Conservation (phyloP, 148 eudicot species). For the Selenicereus undatus region DNA sequence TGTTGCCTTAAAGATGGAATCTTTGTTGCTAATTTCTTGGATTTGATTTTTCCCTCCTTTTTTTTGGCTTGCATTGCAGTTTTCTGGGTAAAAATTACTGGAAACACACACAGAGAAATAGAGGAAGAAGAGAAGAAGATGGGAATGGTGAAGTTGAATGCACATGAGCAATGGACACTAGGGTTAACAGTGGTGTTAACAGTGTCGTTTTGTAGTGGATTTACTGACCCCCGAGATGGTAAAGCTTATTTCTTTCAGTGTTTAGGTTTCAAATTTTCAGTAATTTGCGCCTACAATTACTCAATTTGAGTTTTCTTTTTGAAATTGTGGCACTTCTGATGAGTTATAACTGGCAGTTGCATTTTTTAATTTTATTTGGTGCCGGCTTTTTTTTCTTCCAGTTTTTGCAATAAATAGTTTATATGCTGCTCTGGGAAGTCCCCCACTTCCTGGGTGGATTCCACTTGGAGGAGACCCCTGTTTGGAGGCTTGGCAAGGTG, state of each 20-base stretch:
- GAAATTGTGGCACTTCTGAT: background rate
- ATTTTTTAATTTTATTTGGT: constrained; percentile 8
- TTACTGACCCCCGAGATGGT: constrained; percentile 79
- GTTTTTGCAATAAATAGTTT: constrained; percentile 78
- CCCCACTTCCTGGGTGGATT: constrained; percentile 73
- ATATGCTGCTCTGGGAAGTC: constrained; percentile 71
- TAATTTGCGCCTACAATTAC: background rate
- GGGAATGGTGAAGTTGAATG: constrained; percentile 35
- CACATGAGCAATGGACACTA: constrained; percentile 23
- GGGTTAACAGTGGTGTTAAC: constrained; percentile 32
- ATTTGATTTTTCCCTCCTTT: background rate
- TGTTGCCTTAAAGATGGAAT: background rate
- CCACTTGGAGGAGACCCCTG: constrained; percentile 94
- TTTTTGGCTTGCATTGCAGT: constrained; percentile 15
- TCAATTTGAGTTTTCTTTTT: background rate
- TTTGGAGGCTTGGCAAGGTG: constrained; percentile 85
- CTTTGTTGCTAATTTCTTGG: constrained; percentile 13
- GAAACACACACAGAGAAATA: background rate
- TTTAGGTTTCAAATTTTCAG: constrained; percentile 5
- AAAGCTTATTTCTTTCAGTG: constrained; percentile 14
- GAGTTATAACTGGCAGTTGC: background rate
- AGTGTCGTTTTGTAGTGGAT: constrained; percentile 33
- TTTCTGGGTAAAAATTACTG: constrained; percentile 11
- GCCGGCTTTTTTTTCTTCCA: constrained; percentile 21
- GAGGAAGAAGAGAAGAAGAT: constrained; percentile 11